phyloP scores from a whole-genome alignment of 306 rosid species.

The cucumber (Cucumis sativus) region Cucumber_9930_V3 NC_026661.2:1996501-1997000 shows the following conservation, averaged over 20 bases:
- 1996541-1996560: conserved; percentile 1
- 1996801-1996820: not conserved
- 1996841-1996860: conserved; percentile 5
- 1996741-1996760: not conserved
- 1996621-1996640: not conserved
- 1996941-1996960: not conserved
- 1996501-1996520: conserved; percentile 9
- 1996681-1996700: conserved; percentile 4
- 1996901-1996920: not conserved
- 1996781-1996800: not conserved
- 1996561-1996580: not conserved
- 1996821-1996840: conserved; percentile 6
- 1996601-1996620: not conserved
- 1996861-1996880: not conserved
- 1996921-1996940: not conserved
- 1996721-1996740: not conserved
- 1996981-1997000: not conserved
- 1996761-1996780: not conserved
- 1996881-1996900: not conserved
- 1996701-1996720: conserved; percentile 1
- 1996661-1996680: not conserved
- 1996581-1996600: not conserved
- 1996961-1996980: not conserved
- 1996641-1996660: conserved; percentile 3
- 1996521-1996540: not conserved